Conservation (phyloP, 164 flowering plant genomes). For the Nymphaea colorata region DNA sequence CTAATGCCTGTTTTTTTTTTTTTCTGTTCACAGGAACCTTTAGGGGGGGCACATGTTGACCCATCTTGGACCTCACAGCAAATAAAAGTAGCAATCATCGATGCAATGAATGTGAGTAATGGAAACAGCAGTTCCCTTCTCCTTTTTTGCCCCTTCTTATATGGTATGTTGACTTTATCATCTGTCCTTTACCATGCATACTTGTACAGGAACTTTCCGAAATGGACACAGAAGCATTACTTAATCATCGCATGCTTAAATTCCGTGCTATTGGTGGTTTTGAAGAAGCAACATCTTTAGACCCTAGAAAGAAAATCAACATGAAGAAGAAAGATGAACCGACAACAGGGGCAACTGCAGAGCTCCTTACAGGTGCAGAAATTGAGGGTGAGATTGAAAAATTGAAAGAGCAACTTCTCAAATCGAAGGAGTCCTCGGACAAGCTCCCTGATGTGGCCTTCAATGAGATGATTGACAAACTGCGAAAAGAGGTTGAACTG, state of each 20-base stretch:
- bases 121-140: not conserved
- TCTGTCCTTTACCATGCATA: too few species aligned
- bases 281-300: conserved; percentile 13
- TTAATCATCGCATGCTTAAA: conserved; percentile 13
- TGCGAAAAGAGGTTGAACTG: conserved; percentile 21
- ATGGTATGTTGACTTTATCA: not conserved
- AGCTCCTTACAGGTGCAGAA: conserved; percentile 7
- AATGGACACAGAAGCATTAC: conserved; percentile 12
- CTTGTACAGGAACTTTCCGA: conserved; percentile 7
- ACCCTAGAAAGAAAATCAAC: conserved; percentile 12
- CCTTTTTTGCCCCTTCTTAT: not conserved
- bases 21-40: conserved; percentile 18
- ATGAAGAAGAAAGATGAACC: conserved; percentile 10
- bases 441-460: conserved; percentile 5
- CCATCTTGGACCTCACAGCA: conserved; percentile 29
- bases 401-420: conserved; percentile 18
- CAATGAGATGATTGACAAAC: conserved; percentile 14
- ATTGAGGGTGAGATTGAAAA: conserved; percentile 15
- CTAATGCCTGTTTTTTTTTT: too few species aligned
- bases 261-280: conserved; percentile 16
- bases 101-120: conserved; percentile 20
- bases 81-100: conserved; percentile 15
- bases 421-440: conserved; percentile 12
- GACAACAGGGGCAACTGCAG: not conserved
- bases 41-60: conserved; percentile 31